Percentiles rank a stretch among this genome's conserved stretches.
Conservation (phyloP, 257 asterid genomes). For the Solanum lycopersicoides region DNA sequence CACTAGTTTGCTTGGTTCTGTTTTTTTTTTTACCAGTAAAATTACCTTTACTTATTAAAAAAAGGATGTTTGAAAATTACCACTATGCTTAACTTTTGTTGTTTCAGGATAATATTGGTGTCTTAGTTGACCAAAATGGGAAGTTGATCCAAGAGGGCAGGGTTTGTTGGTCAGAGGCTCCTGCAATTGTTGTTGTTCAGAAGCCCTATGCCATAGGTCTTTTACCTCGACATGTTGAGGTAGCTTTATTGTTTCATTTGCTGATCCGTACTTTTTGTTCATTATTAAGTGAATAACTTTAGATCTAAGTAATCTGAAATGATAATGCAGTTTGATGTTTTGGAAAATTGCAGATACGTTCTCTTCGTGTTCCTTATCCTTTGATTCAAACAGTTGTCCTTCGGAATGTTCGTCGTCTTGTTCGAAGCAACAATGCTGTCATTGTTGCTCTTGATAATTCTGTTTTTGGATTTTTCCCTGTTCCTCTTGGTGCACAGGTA, state of each 20-base stretch:
- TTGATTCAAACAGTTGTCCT: constrained; percentile 89
- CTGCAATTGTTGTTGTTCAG: constrained; percentile 58
- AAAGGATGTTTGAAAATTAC: background rate
- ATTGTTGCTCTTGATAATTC: constrained; percentile 73
- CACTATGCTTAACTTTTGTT: background rate
- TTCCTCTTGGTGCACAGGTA: constrained; percentile 99
- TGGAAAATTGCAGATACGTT: constrained; percentile 59
- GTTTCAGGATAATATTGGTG: constrained; percentile 91
- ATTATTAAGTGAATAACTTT: background rate
- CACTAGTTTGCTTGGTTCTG: background rate
- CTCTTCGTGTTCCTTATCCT: constrained; percentile 91
- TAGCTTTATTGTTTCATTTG: constrained; percentile 15
- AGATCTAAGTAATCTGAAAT: background rate
- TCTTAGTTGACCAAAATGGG: constrained; percentile 96
- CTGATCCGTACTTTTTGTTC: background rate
- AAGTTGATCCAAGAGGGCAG: constrained; percentile 96
- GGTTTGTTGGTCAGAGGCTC: constrained; percentile 99
- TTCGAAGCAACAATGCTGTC: constrained; percentile 51
- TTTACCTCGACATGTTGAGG: constrained; percentile 92
- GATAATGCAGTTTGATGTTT: constrained; percentile 9
- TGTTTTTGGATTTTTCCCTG: constrained; percentile 88
- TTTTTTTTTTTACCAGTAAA: background rate
- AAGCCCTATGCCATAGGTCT: constrained; percentile 91
- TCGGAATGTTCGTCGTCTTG: constrained; percentile 77
- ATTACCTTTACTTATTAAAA: background rate